A percentile compares a stretch with the other conserved stretches of the same genome.
Conservation (phyloP, 305 asterid genomes). For the Stenogyne calaminthoides region DNA sequence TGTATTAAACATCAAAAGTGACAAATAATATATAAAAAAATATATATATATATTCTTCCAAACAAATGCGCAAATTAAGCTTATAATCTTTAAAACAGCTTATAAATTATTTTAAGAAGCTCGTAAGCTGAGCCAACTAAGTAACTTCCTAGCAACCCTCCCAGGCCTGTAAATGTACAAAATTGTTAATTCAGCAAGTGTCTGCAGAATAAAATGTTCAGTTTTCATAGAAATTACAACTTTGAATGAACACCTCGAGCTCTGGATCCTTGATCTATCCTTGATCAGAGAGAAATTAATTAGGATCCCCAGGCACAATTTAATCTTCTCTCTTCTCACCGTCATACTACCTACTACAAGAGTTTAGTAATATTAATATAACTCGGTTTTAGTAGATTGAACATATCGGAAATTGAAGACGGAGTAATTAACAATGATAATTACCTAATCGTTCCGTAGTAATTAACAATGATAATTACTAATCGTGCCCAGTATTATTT, state of each 20-base stretch:
- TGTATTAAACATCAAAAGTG: too few species aligned
- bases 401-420: constrained; percentile 31
- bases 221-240: background rate
- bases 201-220: too few species aligned
- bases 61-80: too few species aligned
- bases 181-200: too few species aligned
- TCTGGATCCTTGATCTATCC: background rate
- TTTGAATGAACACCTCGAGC: background rate
- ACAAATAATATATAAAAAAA: too few species aligned
- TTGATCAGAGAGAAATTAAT: background rate
- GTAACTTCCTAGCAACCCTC: too few species aligned
- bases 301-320: background rate
- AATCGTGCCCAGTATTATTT: background rate
- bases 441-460: background rate
- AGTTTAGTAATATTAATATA: background rate
- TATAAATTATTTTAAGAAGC: too few species aligned
- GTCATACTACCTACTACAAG: too few species aligned
- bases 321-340: background rate
- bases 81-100: too few species aligned
- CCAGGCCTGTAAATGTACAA: too few species aligned
- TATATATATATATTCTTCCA: too few species aligned
- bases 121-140: too few species aligned
- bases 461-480: background rate
- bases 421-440: background rate
- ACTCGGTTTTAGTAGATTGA: background rate